Evolutionary conservation across 148 eudicot species (phyloP).

Genomic region (Spergularia marina): DNA sequence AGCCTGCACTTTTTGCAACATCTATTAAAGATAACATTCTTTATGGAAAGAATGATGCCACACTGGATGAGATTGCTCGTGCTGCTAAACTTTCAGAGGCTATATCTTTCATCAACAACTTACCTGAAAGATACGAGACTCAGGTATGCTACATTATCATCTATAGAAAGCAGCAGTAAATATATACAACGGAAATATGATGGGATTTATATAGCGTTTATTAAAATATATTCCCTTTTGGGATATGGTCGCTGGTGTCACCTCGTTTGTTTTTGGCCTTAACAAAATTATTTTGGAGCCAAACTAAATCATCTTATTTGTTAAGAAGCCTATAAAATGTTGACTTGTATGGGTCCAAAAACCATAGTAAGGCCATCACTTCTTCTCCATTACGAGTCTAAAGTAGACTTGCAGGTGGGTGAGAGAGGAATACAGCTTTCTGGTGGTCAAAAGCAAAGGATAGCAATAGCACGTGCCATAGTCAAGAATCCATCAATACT

Average conservation of each 20-base stretch:
- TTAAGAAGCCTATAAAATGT: background rate
- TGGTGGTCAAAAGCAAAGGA: slow-evolving; percentile 95
- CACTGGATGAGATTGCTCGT: slow-evolving; percentile 72
- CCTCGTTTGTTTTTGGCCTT: background rate
- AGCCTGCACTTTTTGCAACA: slow-evolving; percentile 96
- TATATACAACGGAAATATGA: background rate
- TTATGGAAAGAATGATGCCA: slow-evolving; percentile 89
- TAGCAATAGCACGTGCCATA: slow-evolving; percentile 91
- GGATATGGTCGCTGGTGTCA: background rate
- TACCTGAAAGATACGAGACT: slow-evolving; percentile 93
- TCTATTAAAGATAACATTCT: slow-evolving; percentile 87
- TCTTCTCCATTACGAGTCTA: slow-evolving; percentile 8
- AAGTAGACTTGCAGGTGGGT: slow-evolving; percentile 61
- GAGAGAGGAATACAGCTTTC: slow-evolving; percentile 91
- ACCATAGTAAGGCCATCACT: background rate
- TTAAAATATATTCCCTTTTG: background rate
- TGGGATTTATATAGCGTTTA: background rate
- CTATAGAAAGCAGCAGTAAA: background rate
- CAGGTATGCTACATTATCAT: slow-evolving; percentile 48
- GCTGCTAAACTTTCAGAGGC: slow-evolving; percentile 99
- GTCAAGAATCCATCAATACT: slow-evolving; percentile 89
- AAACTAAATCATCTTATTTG: background rate
- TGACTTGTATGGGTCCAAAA: background rate
- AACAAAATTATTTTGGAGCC: background rate
- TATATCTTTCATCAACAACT: slow-evolving; percentile 73